Evolutionary conservation across 805 yeast genomes (phyloP), one percentile per base, ranked within the genome.

Genomic region (Brettanomyces custersianus): DNA sequence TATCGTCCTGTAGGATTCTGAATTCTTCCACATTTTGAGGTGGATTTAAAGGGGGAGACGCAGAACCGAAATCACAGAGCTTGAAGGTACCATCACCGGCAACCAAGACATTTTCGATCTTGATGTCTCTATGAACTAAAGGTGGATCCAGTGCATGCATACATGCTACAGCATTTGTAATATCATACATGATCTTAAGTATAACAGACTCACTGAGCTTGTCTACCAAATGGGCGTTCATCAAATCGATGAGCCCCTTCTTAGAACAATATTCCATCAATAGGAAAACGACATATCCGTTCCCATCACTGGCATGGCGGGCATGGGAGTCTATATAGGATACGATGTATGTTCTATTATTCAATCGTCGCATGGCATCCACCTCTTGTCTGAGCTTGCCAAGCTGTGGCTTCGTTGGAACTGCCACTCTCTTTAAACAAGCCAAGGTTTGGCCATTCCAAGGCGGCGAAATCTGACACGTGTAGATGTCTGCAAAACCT

Each of bases 51-150:
- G 74, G 69, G 9, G 76, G 74, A 8, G 80, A 78, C 0, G 87
- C 81, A 2, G 87, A 79, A 3, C 94, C 94, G 60, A 83, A 83
- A 59, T 83, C 94, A 59, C 90, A 80, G 19, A 83, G 57, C 56
- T 83, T 83, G 54, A 66, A 83, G 20, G 66, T 67, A 2, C 77
- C 72, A 31, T 68, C 61, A 2, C 60, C 68, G 19, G 80, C 74
- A 7, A 83, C 65, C 44, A 83, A 61, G 5, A 83, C 87, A 51
- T 83, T 83, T 57, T 83, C 94, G 45, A 83, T 83, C 55, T 83
- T 83, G 43, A 83, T 78, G 57, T 83, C 94, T 42, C 92, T 62
- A 54, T 83, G 94, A 19, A 83, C 63, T 42, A 83, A 62, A 12
- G 45, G 39, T 4, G 49, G 49, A 20, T 59, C 54, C 23, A 83